These are phyloP conservation scores for Leavenworthia alabamica DNA, from an alignment of 345 rosid species.

Conservation along the genomic window DNA sequence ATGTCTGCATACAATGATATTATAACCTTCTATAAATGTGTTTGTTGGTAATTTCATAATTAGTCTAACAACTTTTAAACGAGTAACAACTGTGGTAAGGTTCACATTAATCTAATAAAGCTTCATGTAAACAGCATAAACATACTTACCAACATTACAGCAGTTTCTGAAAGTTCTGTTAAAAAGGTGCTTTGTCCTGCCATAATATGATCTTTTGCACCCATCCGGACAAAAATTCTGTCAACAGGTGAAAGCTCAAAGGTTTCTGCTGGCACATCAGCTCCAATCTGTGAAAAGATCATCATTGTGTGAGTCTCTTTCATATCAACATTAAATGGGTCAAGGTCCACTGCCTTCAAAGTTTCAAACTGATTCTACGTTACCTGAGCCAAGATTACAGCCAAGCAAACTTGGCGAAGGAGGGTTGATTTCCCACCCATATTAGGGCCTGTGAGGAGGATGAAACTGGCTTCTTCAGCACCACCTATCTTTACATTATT, in stretches of 20 bases:
- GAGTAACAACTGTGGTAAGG: neutral
- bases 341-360: slow-evolving; percentile 2
- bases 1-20: slow-evolving; percentile 44
- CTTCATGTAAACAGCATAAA: slow-evolving; percentile 16
- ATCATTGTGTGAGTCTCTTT: neutral
- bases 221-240: slow-evolving; percentile 88
- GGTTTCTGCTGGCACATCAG: slow-evolving; percentile 89
- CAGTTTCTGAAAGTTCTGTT: slow-evolving; percentile 98
- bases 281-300: slow-evolving; percentile 58
- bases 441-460: slow-evolving; percentile 97
- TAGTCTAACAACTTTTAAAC: neutral
- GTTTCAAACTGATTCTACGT: neutral
- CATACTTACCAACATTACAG: slow-evolving; percentile 69
- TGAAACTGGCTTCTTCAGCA: slow-evolving; percentile 55
- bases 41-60: neutral
- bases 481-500: slow-evolving; percentile 76
- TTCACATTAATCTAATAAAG: neutral
- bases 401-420: slow-evolving; percentile 95
- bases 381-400: slow-evolving; percentile 93
- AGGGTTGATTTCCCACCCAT: slow-evolving; percentile 99
- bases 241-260: slow-evolving; percentile 80
- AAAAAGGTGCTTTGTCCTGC: slow-evolving; percentile 91
- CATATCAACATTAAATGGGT: neutral
- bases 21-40: neutral
- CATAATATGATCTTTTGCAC: slow-evolving; percentile 95